A percentile compares a stretch with the other conserved stretches of the same genome.
These are phyloP conservation scores for Penicillium diatomitis DNA, from an alignment of 495 filamentous ascomycete species.

Conservation along the genomic window DNA sequence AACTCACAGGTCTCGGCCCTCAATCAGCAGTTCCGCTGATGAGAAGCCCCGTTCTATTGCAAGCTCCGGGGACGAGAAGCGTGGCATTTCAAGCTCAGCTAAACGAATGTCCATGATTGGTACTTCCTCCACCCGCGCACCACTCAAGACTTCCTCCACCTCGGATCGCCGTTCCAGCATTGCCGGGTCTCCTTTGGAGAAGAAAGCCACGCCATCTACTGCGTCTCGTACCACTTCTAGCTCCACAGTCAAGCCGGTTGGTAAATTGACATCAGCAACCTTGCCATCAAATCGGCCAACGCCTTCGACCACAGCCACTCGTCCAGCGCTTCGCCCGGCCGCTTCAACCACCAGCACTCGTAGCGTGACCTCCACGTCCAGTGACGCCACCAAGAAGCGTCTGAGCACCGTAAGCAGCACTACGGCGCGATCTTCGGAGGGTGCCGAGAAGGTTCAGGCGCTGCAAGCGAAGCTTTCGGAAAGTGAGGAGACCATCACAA, in stretches of 20 bases:
- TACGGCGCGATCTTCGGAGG: constrained; percentile 18
- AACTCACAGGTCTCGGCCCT: constrained; percentile 36
- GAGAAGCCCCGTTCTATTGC: constrained; percentile 36
- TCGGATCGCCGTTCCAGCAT: constrained; percentile 35
- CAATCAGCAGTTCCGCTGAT: constrained; percentile 41
- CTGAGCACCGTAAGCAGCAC: constrained; percentile 23
- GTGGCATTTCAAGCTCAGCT: constrained; percentile 33
- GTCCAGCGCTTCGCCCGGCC: constrained; percentile 19
- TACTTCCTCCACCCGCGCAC: constrained; percentile 25
- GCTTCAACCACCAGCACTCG: constrained; percentile 18
- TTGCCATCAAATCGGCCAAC: constrained; percentile 19
- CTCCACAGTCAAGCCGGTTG: constrained; percentile 23
- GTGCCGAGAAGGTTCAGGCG: constrained; percentile 29
- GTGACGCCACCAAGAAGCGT: constrained; percentile 24
- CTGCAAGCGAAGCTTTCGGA: constrained; percentile 35
- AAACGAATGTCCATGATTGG: constrained; percentile 42
- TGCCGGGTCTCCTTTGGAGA: constrained; percentile 23
- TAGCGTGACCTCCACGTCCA: constrained; percentile 6
- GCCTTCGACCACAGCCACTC: constrained; percentile 20
- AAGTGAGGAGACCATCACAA: constrained; percentile 33
- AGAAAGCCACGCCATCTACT: constrained; percentile 22
- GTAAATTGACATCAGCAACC: constrained; percentile 19
- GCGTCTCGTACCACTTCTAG: constrained; percentile 19
- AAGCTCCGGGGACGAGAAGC: constrained; percentile 40
- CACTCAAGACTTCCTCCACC: constrained; percentile 30